Percentiles rank a stretch among this genome's conserved stretches.
phyloP scores from a whole-genome alignment of 306 rosid species.

The Fagus crenata region DNA sequence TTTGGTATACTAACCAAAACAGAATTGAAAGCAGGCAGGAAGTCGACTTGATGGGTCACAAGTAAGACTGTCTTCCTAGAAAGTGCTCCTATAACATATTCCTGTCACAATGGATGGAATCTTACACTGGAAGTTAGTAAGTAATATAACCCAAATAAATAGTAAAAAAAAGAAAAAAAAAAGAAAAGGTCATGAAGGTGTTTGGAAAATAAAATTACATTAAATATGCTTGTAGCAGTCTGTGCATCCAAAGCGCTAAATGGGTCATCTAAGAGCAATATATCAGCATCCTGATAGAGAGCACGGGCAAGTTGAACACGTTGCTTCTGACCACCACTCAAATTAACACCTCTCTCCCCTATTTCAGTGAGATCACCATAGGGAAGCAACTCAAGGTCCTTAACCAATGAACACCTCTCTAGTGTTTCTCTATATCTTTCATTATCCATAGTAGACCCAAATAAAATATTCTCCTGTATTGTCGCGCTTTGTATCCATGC shows the following conservation, averaged over 20 bases:
- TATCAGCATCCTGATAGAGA: slow-evolving; percentile 54
- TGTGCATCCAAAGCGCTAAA: slow-evolving; percentile 75
- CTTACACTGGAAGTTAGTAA: background rate
- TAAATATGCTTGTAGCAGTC: slow-evolving; percentile 46
- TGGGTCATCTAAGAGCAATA: slow-evolving; percentile 60
- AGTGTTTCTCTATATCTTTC: slow-evolving; percentile 49
- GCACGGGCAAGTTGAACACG: slow-evolving; percentile 57
- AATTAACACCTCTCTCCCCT: slow-evolving; percentile 59
- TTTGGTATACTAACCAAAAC: slow-evolving; percentile 42
- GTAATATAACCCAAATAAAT: background rate
- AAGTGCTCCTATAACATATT: slow-evolving; percentile 53
- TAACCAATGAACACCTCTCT: slow-evolving; percentile 42
- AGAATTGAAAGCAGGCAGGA: slow-evolving; percentile 50
- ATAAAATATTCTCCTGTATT: slow-evolving; percentile 49
- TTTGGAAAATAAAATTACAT: slow-evolving; percentile 32
- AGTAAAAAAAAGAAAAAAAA: no score
- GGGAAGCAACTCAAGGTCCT: slow-evolving; percentile 60
- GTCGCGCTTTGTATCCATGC: slow-evolving; percentile 64
- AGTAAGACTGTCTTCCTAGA: slow-evolving; percentile 51
- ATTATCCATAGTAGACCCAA: slow-evolving; percentile 49
- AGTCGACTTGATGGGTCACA: slow-evolving; percentile 66
- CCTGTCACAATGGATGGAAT: slow-evolving; percentile 29
- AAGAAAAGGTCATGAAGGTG: no score
- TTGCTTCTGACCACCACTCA: slow-evolving; percentile 61
- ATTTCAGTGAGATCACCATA: slow-evolving; percentile 50